A percentile compares a stretch with the other conserved stretches of the same genome.
Conservation (phyloP, 1,284 basidiomycete species). For the Pterulicium gracile region DNA sequence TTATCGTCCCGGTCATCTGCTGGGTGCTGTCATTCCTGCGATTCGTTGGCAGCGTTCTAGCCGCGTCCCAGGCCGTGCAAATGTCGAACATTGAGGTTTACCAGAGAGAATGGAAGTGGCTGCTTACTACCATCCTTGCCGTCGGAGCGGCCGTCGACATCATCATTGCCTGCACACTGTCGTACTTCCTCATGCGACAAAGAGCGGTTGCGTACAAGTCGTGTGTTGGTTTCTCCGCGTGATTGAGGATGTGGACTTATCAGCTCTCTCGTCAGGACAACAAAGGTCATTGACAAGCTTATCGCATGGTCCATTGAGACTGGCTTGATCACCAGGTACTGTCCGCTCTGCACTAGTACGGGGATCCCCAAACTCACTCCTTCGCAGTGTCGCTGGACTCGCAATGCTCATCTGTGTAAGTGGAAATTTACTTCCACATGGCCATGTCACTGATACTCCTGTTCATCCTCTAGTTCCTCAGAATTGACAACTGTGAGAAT, state of each 20-base stretch:
- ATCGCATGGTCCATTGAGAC: slow-evolving; percentile 15
- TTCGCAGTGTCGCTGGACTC: slow-evolving; percentile 8
- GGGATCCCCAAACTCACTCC: background rate
- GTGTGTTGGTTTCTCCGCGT: slow-evolving; percentile 6
- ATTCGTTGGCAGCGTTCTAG: slow-evolving; percentile 13
- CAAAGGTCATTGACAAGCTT: slow-evolving; percentile 14
- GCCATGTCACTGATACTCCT: background rate
- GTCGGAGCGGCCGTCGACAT: slow-evolving; percentile 18
- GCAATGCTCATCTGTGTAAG: slow-evolving; percentile 11
- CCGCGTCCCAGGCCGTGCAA: slow-evolving; percentile 9
- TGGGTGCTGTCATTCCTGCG: slow-evolving; percentile 12
- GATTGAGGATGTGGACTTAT: background rate
- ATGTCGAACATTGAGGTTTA: slow-evolving; percentile 10
- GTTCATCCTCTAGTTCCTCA: slow-evolving; percentile 8
- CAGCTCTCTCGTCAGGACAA: slow-evolving; percentile 8
- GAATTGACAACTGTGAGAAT: slow-evolving; percentile 11
- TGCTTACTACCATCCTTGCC: slow-evolving; percentile 16
- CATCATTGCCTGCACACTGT: slow-evolving; percentile 16
- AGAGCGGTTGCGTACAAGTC: slow-evolving; percentile 6
- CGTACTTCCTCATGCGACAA: slow-evolving; percentile 13
- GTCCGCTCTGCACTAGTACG: background rate
- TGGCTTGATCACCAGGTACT: slow-evolving; percentile 11
- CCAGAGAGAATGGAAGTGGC: slow-evolving; percentile 12
- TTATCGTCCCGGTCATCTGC: slow-evolving; percentile 13
- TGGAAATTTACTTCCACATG: background rate